These are phyloP conservation scores for Starmerella asiatica DNA, from an alignment of 805 yeast genomes.

Conservation along the genomic window DNA sequence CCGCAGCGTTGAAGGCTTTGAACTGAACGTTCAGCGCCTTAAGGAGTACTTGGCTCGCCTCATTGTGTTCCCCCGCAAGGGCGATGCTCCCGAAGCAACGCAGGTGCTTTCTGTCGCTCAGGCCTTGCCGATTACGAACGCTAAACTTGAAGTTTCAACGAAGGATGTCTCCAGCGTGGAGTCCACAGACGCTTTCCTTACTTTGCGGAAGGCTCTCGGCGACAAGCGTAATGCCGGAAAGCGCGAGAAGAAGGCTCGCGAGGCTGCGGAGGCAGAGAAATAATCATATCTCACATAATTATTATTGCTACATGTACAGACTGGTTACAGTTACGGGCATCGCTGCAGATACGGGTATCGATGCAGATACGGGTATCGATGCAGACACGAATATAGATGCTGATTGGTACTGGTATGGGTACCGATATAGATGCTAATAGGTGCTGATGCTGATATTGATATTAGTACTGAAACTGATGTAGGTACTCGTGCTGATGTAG, in stretches of 20 bases:
- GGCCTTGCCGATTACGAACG: slow-evolving; percentile 84
- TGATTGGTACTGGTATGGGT: no score
- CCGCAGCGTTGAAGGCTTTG: slow-evolving; percentile 92
- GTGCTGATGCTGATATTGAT: no score
- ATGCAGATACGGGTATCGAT: no score
- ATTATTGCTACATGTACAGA: no score
- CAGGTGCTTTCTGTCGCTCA: slow-evolving; percentile 47
- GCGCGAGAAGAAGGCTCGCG: slow-evolving; percentile 96
- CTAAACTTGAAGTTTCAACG: slow-evolving; percentile 57
- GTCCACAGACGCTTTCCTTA: slow-evolving; percentile 75
- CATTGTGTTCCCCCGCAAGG: slow-evolving; percentile 88
- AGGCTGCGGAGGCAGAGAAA: slow-evolving; percentile 91
- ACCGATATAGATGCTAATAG: no score
- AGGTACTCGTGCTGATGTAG: no score
- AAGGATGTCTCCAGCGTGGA: slow-evolving; percentile 71
- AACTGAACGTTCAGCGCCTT: slow-evolving; percentile 89
- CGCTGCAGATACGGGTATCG: no score
- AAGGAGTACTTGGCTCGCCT: slow-evolving; percentile 91
- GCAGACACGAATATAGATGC: no score
- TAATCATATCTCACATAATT: no score
- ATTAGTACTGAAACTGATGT: no score
- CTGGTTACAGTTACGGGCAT: no score
- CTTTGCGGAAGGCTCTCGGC: slow-evolving; percentile 91
- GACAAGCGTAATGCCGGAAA: slow-evolving; percentile 87
- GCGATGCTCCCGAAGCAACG: slow-evolving; percentile 56